These are phyloP conservation scores for Aspergillus texensis DNA, from an alignment of 2,329 filamentous ascomycete species.

Conservation along the genomic window DNA sequence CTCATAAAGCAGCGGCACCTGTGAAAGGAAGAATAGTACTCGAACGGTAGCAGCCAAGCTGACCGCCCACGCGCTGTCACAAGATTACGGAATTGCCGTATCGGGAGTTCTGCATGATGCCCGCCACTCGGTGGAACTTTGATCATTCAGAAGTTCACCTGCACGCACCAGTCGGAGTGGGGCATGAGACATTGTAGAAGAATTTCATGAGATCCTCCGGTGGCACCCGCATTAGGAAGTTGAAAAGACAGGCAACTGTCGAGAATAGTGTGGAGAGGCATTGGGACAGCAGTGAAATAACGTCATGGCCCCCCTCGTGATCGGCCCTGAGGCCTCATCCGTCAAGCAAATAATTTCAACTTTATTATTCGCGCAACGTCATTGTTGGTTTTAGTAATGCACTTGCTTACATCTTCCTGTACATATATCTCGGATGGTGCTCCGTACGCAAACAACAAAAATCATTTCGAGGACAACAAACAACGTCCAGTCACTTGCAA, in stretches of 20 bases:
- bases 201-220: background rate
- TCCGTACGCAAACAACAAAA: background rate
- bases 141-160: background rate
- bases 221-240: background rate
- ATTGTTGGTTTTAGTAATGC: background rate
- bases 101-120: conserved; percentile 2
- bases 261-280: background rate
- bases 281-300: conserved; percentile 8
- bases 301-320: conserved; percentile 18
- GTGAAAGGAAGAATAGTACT: background rate
- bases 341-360: background rate
- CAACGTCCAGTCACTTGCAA: too few relatives aligned
- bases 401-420: background rate
- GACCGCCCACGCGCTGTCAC: background rate
- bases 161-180: background rate
- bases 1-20: background rate
- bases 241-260: background rate
- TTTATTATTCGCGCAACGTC: conserved; percentile 6
- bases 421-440: background rate
- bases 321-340: conserved; percentile 9
- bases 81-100: background rate
- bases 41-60: background rate
- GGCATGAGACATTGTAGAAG: background rate
- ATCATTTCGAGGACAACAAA: too few relatives aligned
- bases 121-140: background rate